phyloP scores from a whole-genome alignment of 805 yeast species.

The Candida saitoana region DNA sequence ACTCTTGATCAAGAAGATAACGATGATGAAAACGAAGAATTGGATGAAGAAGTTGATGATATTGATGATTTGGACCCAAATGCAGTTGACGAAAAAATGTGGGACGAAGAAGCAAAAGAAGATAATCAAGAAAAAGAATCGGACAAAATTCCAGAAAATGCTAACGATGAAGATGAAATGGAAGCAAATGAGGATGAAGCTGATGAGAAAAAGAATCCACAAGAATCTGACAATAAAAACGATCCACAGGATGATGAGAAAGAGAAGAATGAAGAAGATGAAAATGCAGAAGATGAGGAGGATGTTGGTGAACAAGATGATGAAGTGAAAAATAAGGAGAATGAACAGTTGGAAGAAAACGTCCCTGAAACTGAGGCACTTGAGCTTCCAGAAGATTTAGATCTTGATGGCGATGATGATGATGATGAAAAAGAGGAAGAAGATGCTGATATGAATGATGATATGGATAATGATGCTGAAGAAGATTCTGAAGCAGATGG shows the following conservation, averaged over 20 bases:
- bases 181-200: constrained; percentile 44
- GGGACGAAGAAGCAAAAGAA: constrained; percentile 88
- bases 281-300: constrained; percentile 56
- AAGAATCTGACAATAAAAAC: constrained; percentile 25
- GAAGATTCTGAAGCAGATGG: constrained; percentile 19
- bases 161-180: constrained; percentile 49
- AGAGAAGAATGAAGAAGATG: constrained; percentile 44
- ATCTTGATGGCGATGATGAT: constrained; percentile 77
- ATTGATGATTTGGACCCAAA: constrained; percentile 88
- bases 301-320: constrained; percentile 83
- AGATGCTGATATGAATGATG: constrained; percentile 32
- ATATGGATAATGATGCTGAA: constrained; percentile 21
- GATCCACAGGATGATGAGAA: constrained; percentile 40
- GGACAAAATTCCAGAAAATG: constrained; percentile 60
- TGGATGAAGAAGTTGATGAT: constrained; percentile 88
- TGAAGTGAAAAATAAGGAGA: constrained; percentile 64
- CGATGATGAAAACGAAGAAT: constrained; percentile 55
- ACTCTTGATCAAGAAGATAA: constrained; percentile 52
- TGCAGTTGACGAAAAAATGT: constrained; percentile 95
- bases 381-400: constrained; percentile 89
- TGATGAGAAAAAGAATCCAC: constrained; percentile 24
- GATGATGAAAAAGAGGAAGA: constrained; percentile 42
- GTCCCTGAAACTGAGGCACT: constrained; percentile 83
- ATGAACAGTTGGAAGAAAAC: constrained; percentile 63
- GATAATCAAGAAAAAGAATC: constrained; percentile 78